Percentiles rank a stretch among this genome's conserved stretches.
phyloP scores from a whole-genome alignment of 2,329 filamentous ascomycete species.

The Aspergillus thermomutatus region DNA sequence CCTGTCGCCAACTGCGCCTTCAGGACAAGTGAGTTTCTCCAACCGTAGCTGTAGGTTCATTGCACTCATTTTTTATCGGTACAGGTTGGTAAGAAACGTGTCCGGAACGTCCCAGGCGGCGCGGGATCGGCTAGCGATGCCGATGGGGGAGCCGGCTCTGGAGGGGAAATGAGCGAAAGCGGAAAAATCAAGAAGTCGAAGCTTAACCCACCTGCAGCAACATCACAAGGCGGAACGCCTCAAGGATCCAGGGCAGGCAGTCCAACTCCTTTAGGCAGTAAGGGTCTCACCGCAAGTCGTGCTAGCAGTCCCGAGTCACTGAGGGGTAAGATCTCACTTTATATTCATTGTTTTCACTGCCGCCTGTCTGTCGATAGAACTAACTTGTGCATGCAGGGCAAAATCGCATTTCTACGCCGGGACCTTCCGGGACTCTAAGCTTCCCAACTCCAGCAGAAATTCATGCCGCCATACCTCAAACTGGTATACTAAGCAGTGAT shows the following conservation, averaged over 20 bases:
- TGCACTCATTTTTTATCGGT: slow-evolving; percentile 3
- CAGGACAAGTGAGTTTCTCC: slow-evolving; percentile 37
- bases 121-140: slow-evolving; percentile 54
- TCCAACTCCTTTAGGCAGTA: slow-evolving; percentile 33
- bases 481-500: slow-evolving; percentile 44
- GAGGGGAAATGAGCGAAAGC: slow-evolving; percentile 45
- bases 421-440: slow-evolving; percentile 21
- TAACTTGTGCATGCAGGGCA: slow-evolving; percentile 15
- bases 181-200: slow-evolving; percentile 48
- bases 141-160: slow-evolving; percentile 50
- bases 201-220: slow-evolving; percentile 41
- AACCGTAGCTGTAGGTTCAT: not conserved
- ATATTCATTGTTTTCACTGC: not conserved
- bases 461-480: slow-evolving; percentile 44
- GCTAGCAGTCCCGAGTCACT: slow-evolving; percentile 39
- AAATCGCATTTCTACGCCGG: slow-evolving; percentile 31
- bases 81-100: slow-evolving; percentile 52
- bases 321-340: slow-evolving; percentile 21
- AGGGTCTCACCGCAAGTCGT: slow-evolving; percentile 32
- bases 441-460: slow-evolving; percentile 48
- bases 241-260: slow-evolving; percentile 49
- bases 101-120: slow-evolving; percentile 29
- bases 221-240: slow-evolving; percentile 42
- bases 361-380: not conserved
- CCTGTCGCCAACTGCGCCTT: slow-evolving; percentile 61